phyloP scores from a whole-genome alignment of 495 filamentous ascomycete genomes.

The Penicillium alfredii region DNA sequence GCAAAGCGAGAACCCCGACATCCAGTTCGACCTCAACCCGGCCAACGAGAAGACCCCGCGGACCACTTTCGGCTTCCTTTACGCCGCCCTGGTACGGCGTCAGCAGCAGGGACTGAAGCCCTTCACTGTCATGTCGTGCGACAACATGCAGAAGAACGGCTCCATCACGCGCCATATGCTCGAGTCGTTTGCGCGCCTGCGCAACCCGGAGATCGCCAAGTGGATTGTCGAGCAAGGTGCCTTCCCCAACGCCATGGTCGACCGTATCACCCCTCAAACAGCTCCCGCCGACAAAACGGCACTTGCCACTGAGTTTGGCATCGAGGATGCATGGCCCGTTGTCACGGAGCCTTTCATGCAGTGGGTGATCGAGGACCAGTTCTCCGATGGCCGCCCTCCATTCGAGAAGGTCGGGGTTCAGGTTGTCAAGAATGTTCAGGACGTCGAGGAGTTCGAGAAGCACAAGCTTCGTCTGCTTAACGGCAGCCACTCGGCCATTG shows the following conservation, averaged over 20 bases:
- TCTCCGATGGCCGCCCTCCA: slow-evolving; percentile 41
- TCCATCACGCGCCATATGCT: slow-evolving; percentile 46
- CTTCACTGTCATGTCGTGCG: slow-evolving; percentile 47
- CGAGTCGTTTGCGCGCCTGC: slow-evolving; percentile 36
- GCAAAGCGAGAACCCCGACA: slow-evolving; percentile 40
- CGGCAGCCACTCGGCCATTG: slow-evolving; percentile 41
- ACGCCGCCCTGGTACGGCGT: slow-evolving; percentile 39
- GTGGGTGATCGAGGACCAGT: slow-evolving; percentile 46
- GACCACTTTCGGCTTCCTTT: slow-evolving; percentile 46
- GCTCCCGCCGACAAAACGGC: slow-evolving; percentile 30
- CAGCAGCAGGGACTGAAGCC: slow-evolving; percentile 37
- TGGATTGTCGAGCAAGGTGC: slow-evolving; percentile 38
- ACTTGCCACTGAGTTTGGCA: slow-evolving; percentile 34
- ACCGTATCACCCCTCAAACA: slow-evolving; percentile 46
- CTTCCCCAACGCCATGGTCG: slow-evolving; percentile 49
- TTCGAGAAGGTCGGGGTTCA: slow-evolving; percentile 44
- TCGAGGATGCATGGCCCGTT: slow-evolving; percentile 43
- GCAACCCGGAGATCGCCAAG: slow-evolving; percentile 36
- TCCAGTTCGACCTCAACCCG: slow-evolving; percentile 39
- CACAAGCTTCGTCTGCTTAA: slow-evolving; percentile 47
- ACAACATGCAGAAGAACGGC: slow-evolving; percentile 50
- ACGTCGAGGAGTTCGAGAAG: slow-evolving; percentile 44
- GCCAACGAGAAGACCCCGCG: slow-evolving; percentile 34
- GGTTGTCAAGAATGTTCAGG: slow-evolving; percentile 40
- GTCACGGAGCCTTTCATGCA: slow-evolving; percentile 48